These are phyloP conservation scores for Pythium coloratum DNA, from an alignment of 352 stramenopile species.

Conservation along the genomic window DNA sequence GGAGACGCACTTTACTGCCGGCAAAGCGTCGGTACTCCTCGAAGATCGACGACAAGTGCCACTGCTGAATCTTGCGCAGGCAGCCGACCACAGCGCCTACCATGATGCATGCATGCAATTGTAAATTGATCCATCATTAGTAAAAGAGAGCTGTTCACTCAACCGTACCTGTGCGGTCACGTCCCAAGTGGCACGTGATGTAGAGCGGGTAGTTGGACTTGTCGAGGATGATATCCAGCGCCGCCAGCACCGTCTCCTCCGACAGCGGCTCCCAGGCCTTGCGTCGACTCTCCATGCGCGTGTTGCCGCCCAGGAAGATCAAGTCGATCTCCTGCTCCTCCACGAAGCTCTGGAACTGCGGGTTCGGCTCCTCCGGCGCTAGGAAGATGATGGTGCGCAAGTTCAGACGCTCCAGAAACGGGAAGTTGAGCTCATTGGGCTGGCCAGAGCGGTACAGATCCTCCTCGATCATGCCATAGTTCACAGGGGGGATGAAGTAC, in stretches of 20 bases:
- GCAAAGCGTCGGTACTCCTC: conserved; percentile 92
- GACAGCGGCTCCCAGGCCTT: conserved; percentile 87
- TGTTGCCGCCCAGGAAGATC: conserved; percentile 85
- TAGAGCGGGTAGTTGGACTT: conserved; percentile 89
- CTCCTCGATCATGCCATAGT: conserved; percentile 93
- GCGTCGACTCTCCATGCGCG: conserved; percentile 83
- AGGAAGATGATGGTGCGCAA: conserved; percentile 92
- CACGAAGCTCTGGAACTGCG: conserved; percentile 89
- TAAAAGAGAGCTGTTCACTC: neutral
- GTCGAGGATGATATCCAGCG: conserved; percentile 89
- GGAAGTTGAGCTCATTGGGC: conserved; percentile 92
- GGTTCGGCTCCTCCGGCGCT: conserved; percentile 86
- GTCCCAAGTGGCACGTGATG: conserved; percentile 89
- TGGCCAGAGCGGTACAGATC: conserved; percentile 90
- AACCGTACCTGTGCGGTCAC: conserved; percentile 80
- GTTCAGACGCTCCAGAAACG: conserved; percentile 89
- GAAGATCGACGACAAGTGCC: conserved; percentile 92
- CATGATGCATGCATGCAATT: too few species aligned
- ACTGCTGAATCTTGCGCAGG: conserved; percentile 92
- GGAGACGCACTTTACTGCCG: conserved; percentile 86
- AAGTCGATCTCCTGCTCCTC: conserved; percentile 91
- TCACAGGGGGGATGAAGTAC: conserved; percentile 92
- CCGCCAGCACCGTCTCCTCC: conserved; percentile 90
- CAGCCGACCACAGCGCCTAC: conserved; percentile 86
- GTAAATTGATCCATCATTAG: too few species aligned